Percentiles rank a stretch among this genome's conserved stretches.
phyloP scores from a whole-genome alignment of 768 basidiomycete genomes.

The Mycena rebaudengoi region DNA sequence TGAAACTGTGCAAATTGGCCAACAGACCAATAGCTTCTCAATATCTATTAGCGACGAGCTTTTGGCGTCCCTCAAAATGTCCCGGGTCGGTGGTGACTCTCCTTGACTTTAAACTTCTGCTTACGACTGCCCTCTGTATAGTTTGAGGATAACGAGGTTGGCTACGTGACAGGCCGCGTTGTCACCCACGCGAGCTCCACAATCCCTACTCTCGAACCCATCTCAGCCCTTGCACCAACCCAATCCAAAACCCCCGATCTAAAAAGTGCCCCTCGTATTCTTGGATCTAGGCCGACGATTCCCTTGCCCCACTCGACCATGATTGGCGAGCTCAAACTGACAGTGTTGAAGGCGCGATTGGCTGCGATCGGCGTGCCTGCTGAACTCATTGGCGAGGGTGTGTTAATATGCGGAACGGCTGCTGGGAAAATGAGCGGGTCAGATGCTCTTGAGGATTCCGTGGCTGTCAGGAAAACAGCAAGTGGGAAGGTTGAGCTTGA shows the following conservation, averaged over 20 bases:
- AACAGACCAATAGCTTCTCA: slow-evolving; percentile 94
- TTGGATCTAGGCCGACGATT: slow-evolving; percentile 73
- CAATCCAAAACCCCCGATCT: slow-evolving; percentile 31
- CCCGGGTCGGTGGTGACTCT: slow-evolving; percentile 67
- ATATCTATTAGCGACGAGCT: slow-evolving; percentile 93
- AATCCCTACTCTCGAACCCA: slow-evolving; percentile 86
- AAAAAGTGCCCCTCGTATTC: slow-evolving; percentile 47
- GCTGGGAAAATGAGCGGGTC: slow-evolving; percentile 52
- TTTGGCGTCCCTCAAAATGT: slow-evolving; percentile 81
- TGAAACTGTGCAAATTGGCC: slow-evolving; percentile 91
- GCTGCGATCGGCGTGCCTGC: slow-evolving; percentile 81
- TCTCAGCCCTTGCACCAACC: slow-evolving; percentile 39
- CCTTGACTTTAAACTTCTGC: background rate
- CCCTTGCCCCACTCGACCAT: slow-evolving; percentile 89
- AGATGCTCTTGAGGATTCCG: slow-evolving; percentile 67
- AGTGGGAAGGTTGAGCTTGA: slow-evolving; percentile 90
- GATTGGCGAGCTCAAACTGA: slow-evolving; percentile 97
- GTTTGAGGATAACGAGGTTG: slow-evolving; percentile 99
- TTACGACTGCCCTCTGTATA: slow-evolving; percentile 45
- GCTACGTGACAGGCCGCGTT: slow-evolving; percentile 90
- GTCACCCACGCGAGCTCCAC: slow-evolving; percentile 86
- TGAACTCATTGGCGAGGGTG: slow-evolving; percentile 97
- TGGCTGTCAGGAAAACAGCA: slow-evolving; percentile 89
- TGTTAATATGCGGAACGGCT: slow-evolving; percentile 83
- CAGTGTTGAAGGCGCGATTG: slow-evolving; percentile 84